Percentiles rank a stretch among this genome's conserved stretches.
Evolutionary conservation across 129 eudicot species (phyloP).

Genomic region (Daucus carota): DNA sequence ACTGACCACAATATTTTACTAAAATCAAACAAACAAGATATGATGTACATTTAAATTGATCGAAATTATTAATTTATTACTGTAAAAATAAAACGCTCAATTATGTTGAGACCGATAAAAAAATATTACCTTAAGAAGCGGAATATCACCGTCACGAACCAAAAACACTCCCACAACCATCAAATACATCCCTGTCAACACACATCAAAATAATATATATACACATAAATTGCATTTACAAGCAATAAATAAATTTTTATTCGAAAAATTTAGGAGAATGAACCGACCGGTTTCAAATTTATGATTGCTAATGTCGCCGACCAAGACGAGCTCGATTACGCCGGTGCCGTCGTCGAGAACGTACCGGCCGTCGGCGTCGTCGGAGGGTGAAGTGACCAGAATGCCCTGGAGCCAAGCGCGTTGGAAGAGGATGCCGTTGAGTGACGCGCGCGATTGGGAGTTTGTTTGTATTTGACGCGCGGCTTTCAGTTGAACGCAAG

Average conservation of each 20-base stretch:
- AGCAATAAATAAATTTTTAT: neutral
- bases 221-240: neutral
- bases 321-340: conserved; percentile 43
- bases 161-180: conserved; percentile 83
- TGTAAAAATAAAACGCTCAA: neutral
- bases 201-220: neutral
- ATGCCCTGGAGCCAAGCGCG: conserved; percentile 98
- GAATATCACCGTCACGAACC: conserved; percentile 34
- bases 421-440: conserved; percentile 81
- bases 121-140: conserved; percentile 41
- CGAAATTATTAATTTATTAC: no score
- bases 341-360: conserved; percentile 89
- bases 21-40: no score
- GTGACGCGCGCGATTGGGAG: conserved; percentile 32
- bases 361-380: conserved; percentile 30
- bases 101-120: neutral
- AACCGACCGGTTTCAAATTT: conserved; percentile 46
- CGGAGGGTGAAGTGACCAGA: conserved; percentile 46
- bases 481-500: conserved; percentile 46
- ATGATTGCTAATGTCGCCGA: conserved; percentile 29
- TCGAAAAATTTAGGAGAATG: conserved; percentile 1
- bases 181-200: conserved; percentile 57
- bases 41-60: no score
- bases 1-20: no score
- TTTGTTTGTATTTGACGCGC: conserved; percentile 30